Evolutionary conservation across 345 rosid species (phyloP).

Genomic region (Combretum micranthum): DNA sequence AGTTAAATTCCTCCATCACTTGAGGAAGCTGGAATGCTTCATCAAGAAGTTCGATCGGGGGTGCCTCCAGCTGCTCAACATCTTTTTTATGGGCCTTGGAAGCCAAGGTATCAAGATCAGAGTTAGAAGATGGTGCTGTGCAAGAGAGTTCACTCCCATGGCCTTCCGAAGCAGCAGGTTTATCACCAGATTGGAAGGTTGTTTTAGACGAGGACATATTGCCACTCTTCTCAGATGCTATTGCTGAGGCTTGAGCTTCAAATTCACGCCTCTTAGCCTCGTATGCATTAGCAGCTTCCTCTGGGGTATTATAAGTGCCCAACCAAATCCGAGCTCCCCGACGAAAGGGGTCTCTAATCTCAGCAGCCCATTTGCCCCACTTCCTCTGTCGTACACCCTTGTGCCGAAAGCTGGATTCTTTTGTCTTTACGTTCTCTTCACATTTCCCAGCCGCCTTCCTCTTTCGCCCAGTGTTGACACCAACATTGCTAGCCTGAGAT

Average conservation of each 20-base stretch:
- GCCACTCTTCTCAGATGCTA: conserved; percentile 3
- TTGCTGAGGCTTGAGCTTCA: conserved; percentile 22
- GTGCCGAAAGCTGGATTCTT: conserved; percentile 6
- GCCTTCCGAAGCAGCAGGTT: conserved; percentile 26
- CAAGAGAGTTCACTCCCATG: conserved; percentile 43
- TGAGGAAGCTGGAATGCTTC: conserved; percentile 25
- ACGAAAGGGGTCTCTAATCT: conserved; percentile 61
- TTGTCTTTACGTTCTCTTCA: conserved; percentile 7
- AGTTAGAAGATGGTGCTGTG: conserved; percentile 41
- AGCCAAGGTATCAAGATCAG: conserved; percentile 39
- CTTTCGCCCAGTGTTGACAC: conserved; percentile 23
- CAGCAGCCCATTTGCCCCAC: conserved; percentile 98
- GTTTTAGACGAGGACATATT: conserved; percentile 13
- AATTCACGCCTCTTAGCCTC: conserved; percentile 55
- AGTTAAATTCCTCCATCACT: conserved; percentile 29
- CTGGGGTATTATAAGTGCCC: conserved; percentile 62
- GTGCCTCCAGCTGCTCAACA: conserved; percentile 31
- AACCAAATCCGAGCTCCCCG: conserved; percentile 53
- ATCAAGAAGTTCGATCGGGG: conserved; percentile 37
- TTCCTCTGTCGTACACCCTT: conserved; percentile 72
- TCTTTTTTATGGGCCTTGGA: conserved; percentile 14
- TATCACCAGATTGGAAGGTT: too few relatives aligned
- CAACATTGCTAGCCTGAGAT: conserved; percentile 57
- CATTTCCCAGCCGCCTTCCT: conserved; percentile 15
- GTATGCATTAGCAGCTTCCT: conserved; percentile 76